These are phyloP conservation scores for Rubroboletus satanas DNA, from an alignment of 768 basidiomycete genomes.

Conservation along the genomic window DNA sequence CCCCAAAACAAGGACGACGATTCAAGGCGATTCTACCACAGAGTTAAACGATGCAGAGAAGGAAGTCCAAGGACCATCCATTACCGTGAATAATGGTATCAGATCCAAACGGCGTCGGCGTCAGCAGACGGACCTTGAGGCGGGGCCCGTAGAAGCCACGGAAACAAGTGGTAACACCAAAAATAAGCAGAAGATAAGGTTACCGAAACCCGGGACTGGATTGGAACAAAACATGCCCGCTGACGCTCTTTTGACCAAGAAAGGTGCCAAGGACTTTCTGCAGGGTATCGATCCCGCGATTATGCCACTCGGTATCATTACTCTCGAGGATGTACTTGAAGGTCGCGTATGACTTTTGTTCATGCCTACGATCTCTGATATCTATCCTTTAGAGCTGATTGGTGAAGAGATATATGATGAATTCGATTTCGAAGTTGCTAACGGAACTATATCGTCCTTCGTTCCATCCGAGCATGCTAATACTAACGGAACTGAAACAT, in stretches of 20 bases:
- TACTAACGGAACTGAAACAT: constrained; percentile 28
- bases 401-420: constrained; percentile 94
- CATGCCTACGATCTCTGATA: not conserved
- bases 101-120: constrained; percentile 11
- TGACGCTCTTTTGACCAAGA: constrained; percentile 76
- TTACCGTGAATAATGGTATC: constrained; percentile 13
- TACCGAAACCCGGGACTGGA: constrained; percentile 35
- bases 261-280: constrained; percentile 79
- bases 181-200: constrained; percentile 27
- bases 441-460: constrained; percentile 46
- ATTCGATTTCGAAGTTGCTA: constrained; percentile 77
- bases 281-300: constrained; percentile 77
- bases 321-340: constrained; percentile 90
- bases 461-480: constrained; percentile 31
- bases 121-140: constrained; percentile 23
- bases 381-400: constrained; percentile 62
- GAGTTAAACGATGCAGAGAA: constrained; percentile 19
- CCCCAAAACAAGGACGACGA: constrained; percentile 29
- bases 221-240: constrained; percentile 86
- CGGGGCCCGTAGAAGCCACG: constrained; percentile 14
- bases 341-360: constrained; percentile 37
- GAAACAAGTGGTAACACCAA: constrained; percentile 16
- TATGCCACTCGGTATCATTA: constrained; percentile 88
- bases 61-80: constrained; percentile 10
- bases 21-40: constrained; percentile 22